Evolutionary conservation across 768 basidiomycete species (phyloP), one percentile per base, ranked within the genome.

Genomic region (Suillus decipiens): DNA sequence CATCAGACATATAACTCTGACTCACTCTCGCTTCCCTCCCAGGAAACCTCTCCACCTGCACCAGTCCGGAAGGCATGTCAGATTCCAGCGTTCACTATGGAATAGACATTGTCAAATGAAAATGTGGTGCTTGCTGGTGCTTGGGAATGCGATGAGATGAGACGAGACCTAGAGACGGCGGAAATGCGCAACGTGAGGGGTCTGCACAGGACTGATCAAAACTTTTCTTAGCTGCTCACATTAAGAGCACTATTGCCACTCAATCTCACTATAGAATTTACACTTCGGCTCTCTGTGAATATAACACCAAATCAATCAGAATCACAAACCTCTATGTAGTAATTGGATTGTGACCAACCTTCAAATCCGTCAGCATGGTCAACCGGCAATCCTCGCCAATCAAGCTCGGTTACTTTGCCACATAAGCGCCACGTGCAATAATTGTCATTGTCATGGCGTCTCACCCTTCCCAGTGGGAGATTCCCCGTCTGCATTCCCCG

Each of bases 371-470:
- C 37, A 22, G 1, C 22, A 56, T 24, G 36, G 39, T 10, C 6
- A 56, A 39, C 24, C 14, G 37, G 10, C 50, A 31, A 8, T 17
- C 48, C 15, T 37, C 36, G 55, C 22, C 36, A 37, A 56, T 37
- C 36, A 37, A 15, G 36, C 17, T 1, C 22, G 14, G 36, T 39
- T 17, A n/a, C 12, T 34, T 7, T 55, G 55, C 36, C 55, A 37
- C 55, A 24, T 24, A 22, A 39, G n/a, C 22, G 55, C 8, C 36
- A 56, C 50, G 55, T 15, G 36, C 22, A 37, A 56, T 37, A 6
- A 56, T 39, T 55, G 54, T 54, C 55, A 56, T 37, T 17, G 36
- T 22, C 36, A 56, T 56, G 54, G 22, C 34, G 14, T 22, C 34
- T 55, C 3, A 15, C 19, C 22, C 24, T 56, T 24, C 9, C 14